Conservation (phyloP, 148 eudicot species). For the Spergularia marina region DNA sequence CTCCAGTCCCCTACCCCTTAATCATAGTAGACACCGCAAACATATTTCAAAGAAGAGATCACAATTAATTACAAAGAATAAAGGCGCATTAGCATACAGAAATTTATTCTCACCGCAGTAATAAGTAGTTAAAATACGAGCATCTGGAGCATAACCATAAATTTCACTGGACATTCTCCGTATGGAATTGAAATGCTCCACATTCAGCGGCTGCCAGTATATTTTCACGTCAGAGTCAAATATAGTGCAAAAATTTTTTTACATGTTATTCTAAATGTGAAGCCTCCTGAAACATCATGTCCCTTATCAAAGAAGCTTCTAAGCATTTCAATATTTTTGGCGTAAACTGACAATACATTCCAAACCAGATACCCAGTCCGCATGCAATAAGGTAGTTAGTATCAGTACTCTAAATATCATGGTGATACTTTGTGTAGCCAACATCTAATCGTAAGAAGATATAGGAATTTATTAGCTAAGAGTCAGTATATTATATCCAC, state of each 20-base stretch:
- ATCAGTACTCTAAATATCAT: too few species aligned
- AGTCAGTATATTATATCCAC: too few species aligned
- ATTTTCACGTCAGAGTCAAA: constrained; percentile 21
- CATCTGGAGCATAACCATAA: constrained; percentile 89
- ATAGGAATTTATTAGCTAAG: too few species aligned
- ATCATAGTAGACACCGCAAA: neutral
- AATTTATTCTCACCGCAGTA: constrained; percentile 61
- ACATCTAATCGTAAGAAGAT: too few species aligned
- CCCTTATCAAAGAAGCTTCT: neutral
- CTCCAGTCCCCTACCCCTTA: too few species aligned
- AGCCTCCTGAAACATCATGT: neutral
- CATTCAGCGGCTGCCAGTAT: constrained; percentile 72
- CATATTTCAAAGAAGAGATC: neutral
- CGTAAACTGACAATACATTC: neutral
- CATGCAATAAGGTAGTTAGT: neutral
- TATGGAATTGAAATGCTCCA: constrained; percentile 79
- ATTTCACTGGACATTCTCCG: constrained; percentile 86
- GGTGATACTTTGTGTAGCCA: too few species aligned
- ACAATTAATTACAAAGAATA: neutral
- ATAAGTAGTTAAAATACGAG: constrained; percentile 92
- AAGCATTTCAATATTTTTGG: neutral
- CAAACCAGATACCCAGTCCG: neutral
- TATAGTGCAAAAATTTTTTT: neutral
- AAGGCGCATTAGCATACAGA: neutral
- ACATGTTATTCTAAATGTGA: neutral